Evolutionary conservation across 495 filamentous ascomycete genomes (phyloP).

Genomic region (Durotheca rogersii): DNA sequence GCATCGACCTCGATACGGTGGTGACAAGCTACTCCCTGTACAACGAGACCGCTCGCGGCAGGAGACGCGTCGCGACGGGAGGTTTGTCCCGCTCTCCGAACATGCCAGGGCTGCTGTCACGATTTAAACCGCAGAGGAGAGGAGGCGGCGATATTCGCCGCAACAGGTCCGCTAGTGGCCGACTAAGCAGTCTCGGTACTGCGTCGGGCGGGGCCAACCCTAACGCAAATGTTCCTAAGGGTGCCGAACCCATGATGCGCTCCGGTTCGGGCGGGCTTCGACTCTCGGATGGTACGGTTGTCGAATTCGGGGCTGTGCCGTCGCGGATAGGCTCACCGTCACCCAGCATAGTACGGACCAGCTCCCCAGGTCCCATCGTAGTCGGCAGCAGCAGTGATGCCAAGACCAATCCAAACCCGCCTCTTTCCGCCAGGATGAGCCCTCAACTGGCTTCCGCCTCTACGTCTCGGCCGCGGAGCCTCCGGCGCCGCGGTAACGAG

Average conservation of each 20-base stretch:
- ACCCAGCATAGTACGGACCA: neutral
- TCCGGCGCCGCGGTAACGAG: conserved; percentile 6
- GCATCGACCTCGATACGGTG: conserved; percentile 35
- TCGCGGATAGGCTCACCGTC: neutral
- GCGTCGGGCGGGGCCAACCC: neutral
- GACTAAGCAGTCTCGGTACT: neutral
- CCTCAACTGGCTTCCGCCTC: conserved; percentile 1
- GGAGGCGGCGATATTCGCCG: conserved; percentile 15
- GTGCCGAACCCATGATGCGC: conserved; percentile 31
- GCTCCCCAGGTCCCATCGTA: neutral
- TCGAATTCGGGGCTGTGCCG: conserved; percentile 36
- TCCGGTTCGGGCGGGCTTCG: conserved; percentile 34
- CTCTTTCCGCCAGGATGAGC: conserved; percentile 1
- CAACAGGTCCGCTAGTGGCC: conserved; percentile 9
- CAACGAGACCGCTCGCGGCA: conserved; percentile 24
- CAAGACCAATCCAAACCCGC: neutral
- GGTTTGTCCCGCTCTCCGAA: neutral
- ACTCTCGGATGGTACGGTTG: conserved; percentile 31
- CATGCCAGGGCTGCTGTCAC: conserved; percentile 12
- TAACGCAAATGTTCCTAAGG: neutral
- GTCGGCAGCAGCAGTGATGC: neutral
- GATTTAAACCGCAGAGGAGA: conserved; percentile 15
- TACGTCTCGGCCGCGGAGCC: conserved; percentile 10
- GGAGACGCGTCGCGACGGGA: conserved; percentile 7
- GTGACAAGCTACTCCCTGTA: conserved; percentile 43